A percentile compares a stretch with the other conserved stretches of the same genome.
Conservation (phyloP, 2,329 filamentous ascomycete species). For the Ophidiomyces ophidiicola region DNA sequence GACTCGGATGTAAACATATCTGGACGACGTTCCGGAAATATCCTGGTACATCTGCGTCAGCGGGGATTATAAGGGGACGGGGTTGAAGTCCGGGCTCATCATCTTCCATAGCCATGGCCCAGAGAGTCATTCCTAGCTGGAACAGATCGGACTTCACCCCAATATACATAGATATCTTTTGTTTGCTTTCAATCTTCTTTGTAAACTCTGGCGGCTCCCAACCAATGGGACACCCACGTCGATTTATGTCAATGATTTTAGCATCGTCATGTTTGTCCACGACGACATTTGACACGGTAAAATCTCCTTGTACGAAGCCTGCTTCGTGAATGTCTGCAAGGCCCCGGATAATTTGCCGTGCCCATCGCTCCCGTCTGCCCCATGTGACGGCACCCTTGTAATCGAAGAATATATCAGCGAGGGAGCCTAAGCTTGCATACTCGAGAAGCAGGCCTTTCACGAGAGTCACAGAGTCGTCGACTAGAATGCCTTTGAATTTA, state of each 20-base stretch:
- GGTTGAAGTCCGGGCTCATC: constrained; percentile 78
- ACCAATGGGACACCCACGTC: constrained; percentile 88
- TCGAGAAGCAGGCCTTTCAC: constrained; percentile 86
- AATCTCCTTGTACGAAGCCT: constrained; percentile 94
- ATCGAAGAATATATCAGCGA: constrained; percentile 87
- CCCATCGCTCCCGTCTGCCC: constrained; percentile 71
- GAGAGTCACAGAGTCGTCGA: constrained; percentile 59
- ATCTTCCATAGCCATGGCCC: constrained; percentile 74
- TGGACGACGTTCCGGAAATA: constrained; percentile 70
- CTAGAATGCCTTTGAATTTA: constrained; percentile 71
- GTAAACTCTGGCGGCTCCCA: constrained; percentile 95
- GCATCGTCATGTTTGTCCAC: constrained; percentile 74
- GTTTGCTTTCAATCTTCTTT: constrained; percentile 70
- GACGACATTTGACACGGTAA: constrained; percentile 94
- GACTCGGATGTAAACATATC: constrained; percentile 62
- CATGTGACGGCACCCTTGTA: constrained; percentile 52
- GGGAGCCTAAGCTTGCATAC: constrained; percentile 71
- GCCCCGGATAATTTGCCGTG: constrained; percentile 76
- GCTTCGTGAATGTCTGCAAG: constrained; percentile 88
- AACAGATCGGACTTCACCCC: constrained; percentile 95
- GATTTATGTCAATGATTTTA: constrained; percentile 97
- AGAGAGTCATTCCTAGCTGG: constrained; percentile 93
- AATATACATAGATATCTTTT: constrained; percentile 92
- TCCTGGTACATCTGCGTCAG: constrained; percentile 49
- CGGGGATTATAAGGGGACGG: constrained; percentile 52